Evolutionary conservation across 208 protist genomes (phyloP).

Genomic region (Endotrypanum monterogeii): DNA sequence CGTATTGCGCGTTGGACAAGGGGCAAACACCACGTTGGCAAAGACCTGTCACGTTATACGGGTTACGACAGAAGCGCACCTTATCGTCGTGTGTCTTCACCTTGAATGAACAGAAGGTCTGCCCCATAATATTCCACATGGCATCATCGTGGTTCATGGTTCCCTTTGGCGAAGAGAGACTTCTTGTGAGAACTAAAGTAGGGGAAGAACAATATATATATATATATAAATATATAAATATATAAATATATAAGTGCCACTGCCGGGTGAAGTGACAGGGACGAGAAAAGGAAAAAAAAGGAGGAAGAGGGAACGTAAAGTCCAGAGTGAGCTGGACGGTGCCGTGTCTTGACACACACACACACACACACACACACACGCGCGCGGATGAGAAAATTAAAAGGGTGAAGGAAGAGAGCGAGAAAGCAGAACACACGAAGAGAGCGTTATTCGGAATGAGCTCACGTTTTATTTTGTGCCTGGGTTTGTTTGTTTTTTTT

Average conservation of each 20-base stretch:
- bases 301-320: not conserved
- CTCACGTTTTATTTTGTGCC: not conserved
- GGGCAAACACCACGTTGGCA: conserved; percentile 97
- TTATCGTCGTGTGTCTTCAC: conserved; percentile 92
- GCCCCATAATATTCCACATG: conserved; percentile 93
- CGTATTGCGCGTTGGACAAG: conserved; percentile 98
- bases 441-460: not conserved
- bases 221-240: not conserved
- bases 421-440: not conserved
- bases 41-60: conserved; percentile 98
- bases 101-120: conserved; percentile 94
- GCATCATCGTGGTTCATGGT: conserved; percentile 94
- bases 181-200: not conserved
- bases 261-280: not conserved
- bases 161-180: conserved; percentile 8
- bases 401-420: not conserved
- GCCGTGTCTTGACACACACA: not conserved
- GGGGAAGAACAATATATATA: not conserved
- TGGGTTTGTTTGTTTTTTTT: no score
- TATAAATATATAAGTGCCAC: not conserved
- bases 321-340: not conserved
- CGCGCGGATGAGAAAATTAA: no score
- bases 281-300: not conserved
- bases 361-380: not conserved
- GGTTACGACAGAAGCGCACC: conserved; percentile 98